These are phyloP conservation scores for Keqinozyma sinolaborantium DNA, from an alignment of 1,139 yeast genomes.

Conservation along the genomic window DNA sequence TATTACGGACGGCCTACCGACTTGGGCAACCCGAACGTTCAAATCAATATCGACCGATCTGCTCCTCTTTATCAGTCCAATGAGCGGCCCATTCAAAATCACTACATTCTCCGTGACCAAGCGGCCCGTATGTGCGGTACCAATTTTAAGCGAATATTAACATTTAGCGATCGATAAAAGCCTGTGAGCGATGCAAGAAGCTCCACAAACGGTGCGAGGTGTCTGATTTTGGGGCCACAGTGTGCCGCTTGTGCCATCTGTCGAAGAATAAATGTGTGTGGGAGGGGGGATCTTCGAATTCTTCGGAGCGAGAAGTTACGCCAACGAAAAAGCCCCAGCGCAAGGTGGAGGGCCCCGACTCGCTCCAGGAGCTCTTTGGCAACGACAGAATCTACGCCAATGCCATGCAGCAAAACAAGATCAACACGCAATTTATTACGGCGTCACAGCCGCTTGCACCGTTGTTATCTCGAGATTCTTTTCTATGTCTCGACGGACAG, in stretches of 20 bases:
- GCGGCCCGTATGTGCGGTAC: background rate
- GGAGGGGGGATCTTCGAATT: too few relatives aligned
- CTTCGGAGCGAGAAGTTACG: too few relatives aligned
- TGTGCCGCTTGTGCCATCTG: background rate
- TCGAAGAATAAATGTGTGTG: background rate
- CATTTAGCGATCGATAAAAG: background rate
- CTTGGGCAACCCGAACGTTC: too few relatives aligned
- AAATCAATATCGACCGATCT: too few relatives aligned
- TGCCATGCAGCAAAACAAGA: constrained; percentile 1
- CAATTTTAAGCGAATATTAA: background rate
- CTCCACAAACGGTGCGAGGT: background rate
- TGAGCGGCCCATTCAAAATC: background rate
- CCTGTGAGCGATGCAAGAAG: background rate
- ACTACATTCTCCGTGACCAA: background rate
- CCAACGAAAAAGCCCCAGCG: too few relatives aligned
- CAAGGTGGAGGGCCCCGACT: background rate
- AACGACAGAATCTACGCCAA: background rate
- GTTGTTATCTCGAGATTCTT: constrained; percentile 22
- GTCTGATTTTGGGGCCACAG: background rate
- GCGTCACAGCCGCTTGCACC: constrained; percentile 27
- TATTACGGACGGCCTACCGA: too few relatives aligned
- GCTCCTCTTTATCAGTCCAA: too few relatives aligned
- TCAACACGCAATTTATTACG: constrained; percentile 21
- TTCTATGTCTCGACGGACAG: constrained; percentile 24
- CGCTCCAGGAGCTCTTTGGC: background rate